These are phyloP conservation scores for Botryotinia narcissicola DNA, from an alignment of 2,329 filamentous ascomycete genomes.

Conservation along the genomic window DNA sequence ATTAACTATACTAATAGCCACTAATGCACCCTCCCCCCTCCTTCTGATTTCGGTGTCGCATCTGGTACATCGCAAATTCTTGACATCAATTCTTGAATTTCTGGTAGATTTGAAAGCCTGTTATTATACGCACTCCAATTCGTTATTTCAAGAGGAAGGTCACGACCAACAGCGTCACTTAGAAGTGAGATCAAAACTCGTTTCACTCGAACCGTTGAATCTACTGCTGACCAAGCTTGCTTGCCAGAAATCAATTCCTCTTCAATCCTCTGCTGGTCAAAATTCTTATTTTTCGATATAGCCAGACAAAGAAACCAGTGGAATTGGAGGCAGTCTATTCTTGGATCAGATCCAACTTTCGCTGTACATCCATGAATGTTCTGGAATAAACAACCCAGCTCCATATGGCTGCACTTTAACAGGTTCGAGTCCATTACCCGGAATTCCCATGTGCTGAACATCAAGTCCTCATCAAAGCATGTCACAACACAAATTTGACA, in stretches of 20 bases:
- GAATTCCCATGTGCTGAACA: background rate
- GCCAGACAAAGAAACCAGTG: background rate
- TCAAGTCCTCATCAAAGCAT: fast-evolving
- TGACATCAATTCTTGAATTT: background rate
- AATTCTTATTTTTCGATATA: background rate
- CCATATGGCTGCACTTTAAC: background rate
- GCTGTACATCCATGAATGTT: background rate
- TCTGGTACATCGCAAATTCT: background rate
- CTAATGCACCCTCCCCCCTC: background rate
- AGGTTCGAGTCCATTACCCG: background rate
- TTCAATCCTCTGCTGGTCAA: background rate
- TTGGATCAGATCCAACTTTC: background rate
- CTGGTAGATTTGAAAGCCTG: too few species aligned
- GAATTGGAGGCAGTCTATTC: background rate
- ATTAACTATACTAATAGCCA: background rate
- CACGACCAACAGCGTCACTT: too few species aligned
- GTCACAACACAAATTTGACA: background rate
- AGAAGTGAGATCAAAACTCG: fast-evolving
- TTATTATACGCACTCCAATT: too few species aligned
- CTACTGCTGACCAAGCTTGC: background rate
- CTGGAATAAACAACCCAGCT: background rate
- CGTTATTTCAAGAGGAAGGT: too few species aligned
- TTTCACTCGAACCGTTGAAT: background rate
- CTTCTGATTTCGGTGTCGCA: background rate
- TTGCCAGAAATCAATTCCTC: background rate